These are phyloP conservation scores for Pseudocercospora macadamiae DNA, from an alignment of 2,329 filamentous ascomycete genomes.

Conservation along the genomic window DNA sequence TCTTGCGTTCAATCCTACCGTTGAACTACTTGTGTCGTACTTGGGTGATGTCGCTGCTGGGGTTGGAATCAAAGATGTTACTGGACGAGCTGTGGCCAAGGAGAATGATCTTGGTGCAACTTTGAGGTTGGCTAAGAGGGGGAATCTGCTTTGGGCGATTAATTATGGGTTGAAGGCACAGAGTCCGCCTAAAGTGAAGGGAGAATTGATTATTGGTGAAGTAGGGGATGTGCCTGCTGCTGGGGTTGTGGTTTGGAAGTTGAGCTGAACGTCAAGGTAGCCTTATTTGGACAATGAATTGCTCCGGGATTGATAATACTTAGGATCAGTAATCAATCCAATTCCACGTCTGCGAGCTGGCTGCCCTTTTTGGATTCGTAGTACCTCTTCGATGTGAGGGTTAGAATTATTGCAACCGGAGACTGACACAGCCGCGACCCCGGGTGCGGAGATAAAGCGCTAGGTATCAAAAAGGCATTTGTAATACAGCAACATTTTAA, in stretches of 20 bases:
- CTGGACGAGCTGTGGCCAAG: conserved; percentile 18
- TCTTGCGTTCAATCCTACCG: conserved; percentile 28
- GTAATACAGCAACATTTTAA: not conserved
- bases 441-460: not conserved
- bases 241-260: conserved; percentile 27
- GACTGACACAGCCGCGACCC: not conserved
- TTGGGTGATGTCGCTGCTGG: conserved; percentile 24
- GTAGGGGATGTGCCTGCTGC: conserved; percentile 22
- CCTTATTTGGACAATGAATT: too few species aligned
- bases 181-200: conserved; percentile 17
- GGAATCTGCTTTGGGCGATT: conserved; percentile 30
- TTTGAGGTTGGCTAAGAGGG: conserved; percentile 25
- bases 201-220: conserved; percentile 25
- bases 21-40: conserved; percentile 26
- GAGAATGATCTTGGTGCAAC: conserved; percentile 28
- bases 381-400: too few species aligned
- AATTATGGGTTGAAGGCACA: conserved; percentile 29
- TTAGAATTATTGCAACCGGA: too few species aligned
- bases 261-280: too few species aligned
- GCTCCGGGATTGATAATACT: too few species aligned
- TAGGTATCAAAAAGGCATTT: not conserved
- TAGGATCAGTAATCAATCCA: too few species aligned
- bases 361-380: too few species aligned
- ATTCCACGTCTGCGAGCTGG: too few species aligned
- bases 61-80: conserved; percentile 23